Evolutionary conservation across 139 green algal species (phyloP), one percentile per base, ranked within the genome.

Genomic region (Dunaliella primolecta): DNA sequence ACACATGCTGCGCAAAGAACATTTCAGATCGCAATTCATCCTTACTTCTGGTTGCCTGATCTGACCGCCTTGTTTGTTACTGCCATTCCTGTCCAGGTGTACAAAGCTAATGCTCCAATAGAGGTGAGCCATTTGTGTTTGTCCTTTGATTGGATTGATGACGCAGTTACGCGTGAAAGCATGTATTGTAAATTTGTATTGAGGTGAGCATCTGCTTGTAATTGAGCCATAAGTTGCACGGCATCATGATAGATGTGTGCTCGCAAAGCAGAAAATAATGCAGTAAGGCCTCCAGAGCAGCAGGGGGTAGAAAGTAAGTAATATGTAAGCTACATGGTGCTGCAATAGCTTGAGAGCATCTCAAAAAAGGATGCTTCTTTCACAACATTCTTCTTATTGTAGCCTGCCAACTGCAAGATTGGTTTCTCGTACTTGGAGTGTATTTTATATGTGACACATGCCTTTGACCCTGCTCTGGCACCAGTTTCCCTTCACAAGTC

Each of bases 21-120:
- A 35, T 70, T 84, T 25, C 79, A 87, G 79, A 36, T 25, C 1
- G 84, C 78, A 15, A 32, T 25, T 31, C 24, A 3, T 1, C 36
- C 79, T 1, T 36, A 30, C 1, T 24, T 70, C 1, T 82, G 72
- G n/a, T 83, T 93, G 30, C 35, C 71, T 27, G 32, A 84, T 74
- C 34, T 87, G 76, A 86, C 86, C 30, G 80, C 88, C 0, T 46
- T 32, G 0, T 85, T 92, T 0, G 90, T 91, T n/a, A 70, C 81
- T 78, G 92, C 93, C 70, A 83, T 92, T 36, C 91, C 85, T 36
- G 91, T 90, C 56, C 91, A 95, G 33, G 88, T 93, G 57, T 92
- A 88, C 80, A 89, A 83, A 71, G 85, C 57, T 81, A 83, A 57
- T 0, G 84, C 87, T 36, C 29, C 79, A 0, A 83, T 86, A 37